Base-by-base conservation (phyloP, 805 yeast genomes). In the Yamadazyma phyllophila region DNA sequence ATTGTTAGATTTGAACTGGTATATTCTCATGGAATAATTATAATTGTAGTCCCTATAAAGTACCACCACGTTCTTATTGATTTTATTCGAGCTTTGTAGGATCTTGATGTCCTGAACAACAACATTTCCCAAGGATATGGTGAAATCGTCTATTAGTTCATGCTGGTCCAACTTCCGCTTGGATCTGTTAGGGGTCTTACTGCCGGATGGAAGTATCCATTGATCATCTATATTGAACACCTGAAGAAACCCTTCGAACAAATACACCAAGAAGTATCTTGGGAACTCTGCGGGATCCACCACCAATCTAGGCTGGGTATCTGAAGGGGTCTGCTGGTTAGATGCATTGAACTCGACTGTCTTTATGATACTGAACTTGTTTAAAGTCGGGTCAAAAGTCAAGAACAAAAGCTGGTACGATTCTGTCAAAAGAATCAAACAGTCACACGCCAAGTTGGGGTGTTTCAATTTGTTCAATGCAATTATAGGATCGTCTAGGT, bases 11-110 rank as follows among this genome's bases (percentile, higher is more conserved):
- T 51, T 51, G 2, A 66, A 27, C n/a, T 45, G 31, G 50, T 63
- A 69, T 51, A 50, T 59, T 27, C 73, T 56, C 35, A 69, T 46
- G 9, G 70, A 63, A 40, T 58, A 61, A 43, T 56, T 53, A 50
- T 61, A 65, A 39, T 64, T 65, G 39, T 62, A 63, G 44, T 67
- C 72, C 16, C 73, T 55, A 47, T 63, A 66, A 5, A 68, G 45
- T 1, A 66, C 46, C 1, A 68, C 71, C 67, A n/a, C n/a, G 30
- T 17, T 17, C 16, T 26, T 10, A 48, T 27, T 11, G 34, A 32
- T 15, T 27, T 13, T 16, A 29, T 8, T 29, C 7, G 24, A 20
- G 12, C 40, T 27, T 9, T 46, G 36, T 10, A 49, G 35, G 8
- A 51, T 40, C 26, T 43, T 42, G 11, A 51, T 41, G 30, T 51